Evolutionary conservation across 306 rosid species (phyloP), one percentile per base, ranked within the genome.

Genomic region (Dryas drummondii): DNA sequence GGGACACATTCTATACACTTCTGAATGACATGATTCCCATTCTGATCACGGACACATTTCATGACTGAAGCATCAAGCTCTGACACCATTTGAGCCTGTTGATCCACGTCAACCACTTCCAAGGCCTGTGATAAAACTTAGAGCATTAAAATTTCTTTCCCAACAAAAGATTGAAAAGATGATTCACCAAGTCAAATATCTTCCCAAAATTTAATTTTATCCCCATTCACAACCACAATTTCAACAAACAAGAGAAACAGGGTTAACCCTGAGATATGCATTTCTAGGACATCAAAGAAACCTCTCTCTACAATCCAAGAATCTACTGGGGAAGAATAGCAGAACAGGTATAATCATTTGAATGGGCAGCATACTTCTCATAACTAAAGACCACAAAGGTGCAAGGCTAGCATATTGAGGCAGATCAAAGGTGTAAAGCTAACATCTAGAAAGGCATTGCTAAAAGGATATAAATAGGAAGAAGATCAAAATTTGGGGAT

Each of bases 31-130:
- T 94, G 97, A 81, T 94, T 94, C 59, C 99, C 99, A 72, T 94
- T 94, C 79, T 94, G 97, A 84, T 94, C 99, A 19, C 90, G 97
- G 32, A 92, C 97, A 41, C 99, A 94, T 84, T 89, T 94, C 93
- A 92, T 88, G 64, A 94, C 54, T 47, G 93, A 86, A 80, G 97
- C 96, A 76, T 89, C 87, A 53, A 92, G 97, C 91, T 92, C 99
- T 13, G 86, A 81, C 68, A 94, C 97, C 96, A 94, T 87, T 81
- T 87, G 96, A 65, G 88, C 83, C 74, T 92, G 97, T 76, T 86
- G 97, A 81, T 92, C 90, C 74, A 77, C 74, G 58, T 81, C 93
- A 81, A 94, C 92, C 75, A 88, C 91, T 86, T 94, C 99, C 91
- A 94, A 82, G 15, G 97, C 99, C 99, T 94, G 91, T 16, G 70